Percentiles rank a stretch among this genome's conserved stretches.
Evolutionary conservation across 2,329 filamentous ascomycete genomes (phyloP).

Genomic region (Calonectria pseudoreteaudii): DNA sequence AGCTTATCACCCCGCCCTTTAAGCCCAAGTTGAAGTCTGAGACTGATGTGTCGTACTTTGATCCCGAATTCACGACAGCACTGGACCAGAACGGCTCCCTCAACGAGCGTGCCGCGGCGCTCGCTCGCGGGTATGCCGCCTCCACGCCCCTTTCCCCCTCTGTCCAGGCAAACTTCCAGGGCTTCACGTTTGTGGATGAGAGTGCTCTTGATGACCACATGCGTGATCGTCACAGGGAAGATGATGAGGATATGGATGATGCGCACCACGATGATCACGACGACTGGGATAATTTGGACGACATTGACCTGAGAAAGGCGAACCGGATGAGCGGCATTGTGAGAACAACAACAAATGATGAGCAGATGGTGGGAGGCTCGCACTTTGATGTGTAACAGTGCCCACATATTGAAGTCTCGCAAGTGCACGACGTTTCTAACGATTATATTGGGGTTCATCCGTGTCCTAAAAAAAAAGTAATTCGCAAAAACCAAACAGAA

Average conservation of each 20-base stretch:
- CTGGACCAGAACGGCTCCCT: constrained; percentile 87
- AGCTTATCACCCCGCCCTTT: constrained; percentile 95
- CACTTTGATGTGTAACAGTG: constrained; percentile 71
- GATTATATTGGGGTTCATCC: constrained; percentile 39
- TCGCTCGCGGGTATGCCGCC: constrained; percentile 87
- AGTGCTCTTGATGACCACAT: constrained; percentile 92
- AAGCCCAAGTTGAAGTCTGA: constrained; percentile 97
- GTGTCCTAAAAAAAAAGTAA: constrained; percentile 46
- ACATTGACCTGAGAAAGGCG: constrained; percentile 62
- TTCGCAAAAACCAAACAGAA: constrained; percentile 39
- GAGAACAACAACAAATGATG: constrained; percentile 68
- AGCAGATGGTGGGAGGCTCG: constrained; percentile 71
- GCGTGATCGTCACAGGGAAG: constrained; percentile 60
- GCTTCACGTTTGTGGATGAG: constrained; percentile 99
- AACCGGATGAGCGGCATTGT: constrained; percentile 75
- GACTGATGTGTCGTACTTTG: constrained; percentile 97
- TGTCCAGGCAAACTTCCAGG: constrained; percentile 97
- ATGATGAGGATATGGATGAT: constrained; percentile 73
- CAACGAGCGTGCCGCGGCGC: constrained; percentile 88
- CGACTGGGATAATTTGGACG: constrained; percentile 70
- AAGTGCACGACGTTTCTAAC: constrained; percentile 40
- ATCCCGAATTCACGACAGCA: constrained; percentile 97
- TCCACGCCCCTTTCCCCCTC: constrained; percentile 94
- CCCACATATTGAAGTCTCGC: constrained; percentile 31
- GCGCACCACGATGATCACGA: constrained; percentile 59